These are phyloP conservation scores for Lobulomyces angularis DNA, from an alignment of 192 early-diverging fungal genomes.

Conservation along the genomic window DNA sequence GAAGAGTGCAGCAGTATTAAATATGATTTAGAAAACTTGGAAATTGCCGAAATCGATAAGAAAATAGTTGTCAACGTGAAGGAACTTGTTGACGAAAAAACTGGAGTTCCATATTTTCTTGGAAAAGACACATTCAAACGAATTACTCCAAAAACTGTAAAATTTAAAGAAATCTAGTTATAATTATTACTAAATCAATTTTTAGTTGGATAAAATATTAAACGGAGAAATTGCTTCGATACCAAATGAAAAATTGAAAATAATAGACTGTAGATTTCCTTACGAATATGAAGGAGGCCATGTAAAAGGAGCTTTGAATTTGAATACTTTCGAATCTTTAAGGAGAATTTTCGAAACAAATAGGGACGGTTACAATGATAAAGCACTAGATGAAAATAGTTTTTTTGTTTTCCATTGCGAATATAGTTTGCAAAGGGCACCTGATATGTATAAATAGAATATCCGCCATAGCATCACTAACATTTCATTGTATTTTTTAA, in stretches of 20 bases:
- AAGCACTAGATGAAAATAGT: conserved; percentile 37
- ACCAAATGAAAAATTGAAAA: conserved; percentile 49
- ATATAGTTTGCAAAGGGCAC: conserved; percentile 67
- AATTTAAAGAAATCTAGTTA: too few relatives aligned
- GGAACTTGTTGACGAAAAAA: too few relatives aligned
- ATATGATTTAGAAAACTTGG: too few relatives aligned
- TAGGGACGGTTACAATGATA: conserved; percentile 14
- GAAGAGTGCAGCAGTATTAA: too few relatives aligned
- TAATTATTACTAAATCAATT: too few relatives aligned
- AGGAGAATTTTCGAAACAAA: conserved; percentile 36
- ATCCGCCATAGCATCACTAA: conserved; percentile 1
- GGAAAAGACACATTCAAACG: too few relatives aligned
- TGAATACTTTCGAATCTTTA: conserved; percentile 50
- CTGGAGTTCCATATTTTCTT: too few relatives aligned
- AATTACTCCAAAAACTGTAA: too few relatives aligned
- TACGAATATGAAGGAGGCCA: conserved; percentile 83
- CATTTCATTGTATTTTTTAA: conserved; percentile 6
- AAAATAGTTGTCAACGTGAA: too few relatives aligned
- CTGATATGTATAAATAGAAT: conserved; percentile 48
- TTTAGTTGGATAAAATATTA: too few relatives aligned
- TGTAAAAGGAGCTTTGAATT: conserved; percentile 58
- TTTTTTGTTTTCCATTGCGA: conserved; percentile 86
- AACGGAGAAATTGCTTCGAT: too few relatives aligned
- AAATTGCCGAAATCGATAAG: too few relatives aligned
- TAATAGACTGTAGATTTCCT: conserved; percentile 78